Evolutionary conservation across 1,284 basidiomycete genomes (phyloP).

Genomic region (Lentinula novae-zelandiae): DNA sequence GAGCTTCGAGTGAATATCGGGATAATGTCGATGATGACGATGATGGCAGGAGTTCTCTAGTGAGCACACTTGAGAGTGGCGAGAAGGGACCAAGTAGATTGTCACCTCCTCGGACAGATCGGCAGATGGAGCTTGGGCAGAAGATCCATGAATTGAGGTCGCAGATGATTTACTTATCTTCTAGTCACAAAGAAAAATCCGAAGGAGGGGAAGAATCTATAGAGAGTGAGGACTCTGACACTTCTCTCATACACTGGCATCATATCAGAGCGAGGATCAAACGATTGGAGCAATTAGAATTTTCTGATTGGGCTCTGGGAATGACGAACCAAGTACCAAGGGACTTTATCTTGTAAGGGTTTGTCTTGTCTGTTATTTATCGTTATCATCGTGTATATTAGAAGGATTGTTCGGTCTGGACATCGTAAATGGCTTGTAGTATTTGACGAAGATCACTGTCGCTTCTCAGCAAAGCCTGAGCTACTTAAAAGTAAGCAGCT

Average conservation of each 20-base stretch:
- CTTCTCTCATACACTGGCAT: neutral
- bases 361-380: too few species aligned
- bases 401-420: too few species aligned
- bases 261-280: neutral
- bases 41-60: neutral
- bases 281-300: neutral
- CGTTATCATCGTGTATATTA: too few species aligned
- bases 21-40: neutral
- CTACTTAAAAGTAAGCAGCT: too few species aligned
- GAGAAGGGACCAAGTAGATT: neutral
- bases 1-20: neutral
- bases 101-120: slow-evolving; percentile 5
- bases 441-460: too few species aligned
- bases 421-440: too few species aligned
- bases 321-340: neutral
- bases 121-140: slow-evolving; percentile 7
- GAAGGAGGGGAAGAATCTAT: neutral
- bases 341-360: neutral
- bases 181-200: neutral
- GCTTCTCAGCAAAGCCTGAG: too few species aligned
- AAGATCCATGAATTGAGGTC: slow-evolving; percentile 1
- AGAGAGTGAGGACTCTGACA: neutral
- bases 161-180: neutral
- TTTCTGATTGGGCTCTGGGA: slow-evolving; percentile 5
- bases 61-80: neutral